Base-by-base conservation (phyloP, 2,329 filamentous ascomycete genomes). In the Stachybotrys chartarum region DNA sequence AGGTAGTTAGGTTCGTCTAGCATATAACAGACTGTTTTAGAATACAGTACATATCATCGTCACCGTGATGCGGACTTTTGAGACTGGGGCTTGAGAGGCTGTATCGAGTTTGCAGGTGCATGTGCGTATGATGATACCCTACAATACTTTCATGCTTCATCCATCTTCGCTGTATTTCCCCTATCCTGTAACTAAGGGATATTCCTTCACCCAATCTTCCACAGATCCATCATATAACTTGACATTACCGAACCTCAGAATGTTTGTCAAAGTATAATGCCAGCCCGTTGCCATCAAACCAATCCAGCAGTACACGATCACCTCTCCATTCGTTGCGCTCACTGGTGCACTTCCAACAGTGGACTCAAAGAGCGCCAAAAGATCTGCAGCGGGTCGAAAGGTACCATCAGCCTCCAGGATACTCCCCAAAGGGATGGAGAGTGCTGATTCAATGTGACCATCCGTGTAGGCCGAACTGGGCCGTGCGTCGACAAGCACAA, bases 401-500 rank as follows among this genome's bases (percentile, higher is more conserved):
- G 31, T 51, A 7, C 30, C 50, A 39, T 51, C 31, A 5, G 6
- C 24, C 11, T 51, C 31, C 50, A 18, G 31, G 12, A 51, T 7
- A 39, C 17, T 35, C 16, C 11, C 31, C 50, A 51, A 6, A 7
- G 50, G 50, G 7, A 32, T 12, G 6, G 50, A 51, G 14, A 51
- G 5, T 11, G 50, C 50, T 51, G 50, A 51, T n/a, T 51, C 50
- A n/a, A 51, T 51, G n/a, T 51, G 50, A n/a, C 50, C 50, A 18
- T 51, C 31, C 11, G 24, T 39, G 31, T 51, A 51, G 14, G 50
- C 24, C 31, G 50, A 35, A 11, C 6, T 51, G 17, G 50, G 50
- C 14, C 50, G 50, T 39, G 50, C 50, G 31, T 51, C 50, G 10
- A 51, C 6, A 16, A 51, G 50, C 31, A 39, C 50, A 39, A 51